These are phyloP conservation scores for Camellia granthamiana DNA, from an alignment of 148 eudicot genomes.

Conservation along the genomic window DNA sequence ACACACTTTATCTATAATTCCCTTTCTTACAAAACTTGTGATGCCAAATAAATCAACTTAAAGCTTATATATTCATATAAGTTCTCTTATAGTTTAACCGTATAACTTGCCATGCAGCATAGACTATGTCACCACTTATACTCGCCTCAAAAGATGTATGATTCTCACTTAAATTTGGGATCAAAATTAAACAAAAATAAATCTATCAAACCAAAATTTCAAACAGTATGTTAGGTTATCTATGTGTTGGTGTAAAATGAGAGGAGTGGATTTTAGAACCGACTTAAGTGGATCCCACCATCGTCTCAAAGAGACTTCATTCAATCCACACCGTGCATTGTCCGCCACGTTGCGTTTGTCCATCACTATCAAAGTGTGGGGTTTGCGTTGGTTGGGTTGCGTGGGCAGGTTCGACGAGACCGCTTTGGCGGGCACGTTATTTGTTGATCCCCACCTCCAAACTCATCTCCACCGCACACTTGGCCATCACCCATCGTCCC, in stretches of 20 bases:
- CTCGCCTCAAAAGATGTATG: too few species aligned
- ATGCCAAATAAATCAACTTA: too few species aligned
- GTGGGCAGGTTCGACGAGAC: slow-evolving; percentile 4
- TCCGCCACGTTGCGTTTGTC: slow-evolving; percentile 4
- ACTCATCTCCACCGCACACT: neutral
- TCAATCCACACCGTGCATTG: neutral
- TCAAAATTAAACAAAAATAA: too few species aligned
- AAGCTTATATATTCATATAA: too few species aligned
- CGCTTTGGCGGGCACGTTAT: neutral
- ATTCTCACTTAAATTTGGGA: too few species aligned
- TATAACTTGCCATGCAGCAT: too few species aligned
- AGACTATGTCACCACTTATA: too few species aligned
- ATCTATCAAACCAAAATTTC: too few species aligned
- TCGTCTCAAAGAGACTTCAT: neutral
- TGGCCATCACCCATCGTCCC: neutral
- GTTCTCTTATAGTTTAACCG: too few species aligned
- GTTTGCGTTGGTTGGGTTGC: neutral
- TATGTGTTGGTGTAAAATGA: neutral
- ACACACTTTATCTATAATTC: too few species aligned
- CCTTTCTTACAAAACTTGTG: too few species aligned
- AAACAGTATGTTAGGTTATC: too few species aligned
- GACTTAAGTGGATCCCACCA: neutral
- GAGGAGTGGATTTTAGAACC: neutral
- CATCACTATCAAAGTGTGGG: slow-evolving; percentile 1
- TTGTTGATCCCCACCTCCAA: neutral